Base-by-base conservation (phyloP, 2,329 filamentous ascomycete species). In the Verticillium nonalfalfae region DNA sequence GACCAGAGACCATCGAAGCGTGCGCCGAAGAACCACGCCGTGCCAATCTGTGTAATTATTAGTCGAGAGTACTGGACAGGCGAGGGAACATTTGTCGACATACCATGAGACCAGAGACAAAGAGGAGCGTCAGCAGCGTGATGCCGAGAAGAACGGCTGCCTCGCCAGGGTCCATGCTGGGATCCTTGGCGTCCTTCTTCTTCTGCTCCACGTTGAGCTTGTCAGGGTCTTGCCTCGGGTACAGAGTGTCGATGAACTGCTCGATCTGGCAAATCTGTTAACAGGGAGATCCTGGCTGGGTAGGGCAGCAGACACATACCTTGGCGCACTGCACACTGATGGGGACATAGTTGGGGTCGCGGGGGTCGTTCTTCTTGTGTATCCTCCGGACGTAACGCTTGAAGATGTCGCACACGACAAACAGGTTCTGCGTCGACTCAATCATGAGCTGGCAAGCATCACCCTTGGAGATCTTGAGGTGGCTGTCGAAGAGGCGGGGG, bases 391-490 rank as follows among this genome's bases (percentile, higher is more conserved):
- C 81, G 70, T 96, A 96, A 68, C 77, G 81, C 70, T 85, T 85
- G 82, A 98, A 98, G 13, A 92, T 85, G 6, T 92, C 88, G 73
- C 90, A 96, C 4, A 96, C 85, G 1, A 90, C 80, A 60, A 84
- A 83, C 59, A 98, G 81, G 73, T 97, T 97, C 73, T 98, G 94
- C 7, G 94, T 96, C 11, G 91, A 96, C 70, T 97, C 86, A 64
- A 88, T 83, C 95, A 99, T 98, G 68, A 98, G 81, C 67, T 89
- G 83, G 74, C 95, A 98, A 40, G 95, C 93, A 67, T 94, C 86
- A 36, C 95, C 95, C 79, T 97, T 98, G 62, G 91, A 94, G 76
- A 99, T 97, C 80, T 99, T 99, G 78, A 99, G 81, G 71, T 97
- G 95, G 66, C 84, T 87, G 72, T 94, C 78, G 73, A 97, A 96